A percentile compares a stretch with the other conserved stretches of the same genome.
Evolutionary conservation across 495 filamentous ascomycete genomes (phyloP).

Genomic region (Aspergillus hancockii): DNA sequence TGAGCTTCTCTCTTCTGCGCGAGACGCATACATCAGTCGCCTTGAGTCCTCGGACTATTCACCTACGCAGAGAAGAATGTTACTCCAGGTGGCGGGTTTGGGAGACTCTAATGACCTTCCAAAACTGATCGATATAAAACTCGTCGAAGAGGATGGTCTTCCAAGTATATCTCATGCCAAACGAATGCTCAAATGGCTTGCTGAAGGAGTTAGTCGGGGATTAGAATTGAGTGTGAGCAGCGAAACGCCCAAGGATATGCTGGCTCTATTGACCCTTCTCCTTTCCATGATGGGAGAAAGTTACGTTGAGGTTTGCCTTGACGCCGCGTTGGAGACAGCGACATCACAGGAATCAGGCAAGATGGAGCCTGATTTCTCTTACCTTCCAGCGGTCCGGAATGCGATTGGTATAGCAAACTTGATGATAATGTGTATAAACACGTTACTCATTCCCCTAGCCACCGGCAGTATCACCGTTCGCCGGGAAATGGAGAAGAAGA

Average conservation of each 20-base stretch:
- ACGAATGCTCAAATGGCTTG: constrained; percentile 96
- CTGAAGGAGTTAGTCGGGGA: constrained; percentile 90
- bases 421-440: constrained; percentile 86
- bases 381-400: constrained; percentile 73
- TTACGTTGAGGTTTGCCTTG: constrained; percentile 91
- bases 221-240: constrained; percentile 82
- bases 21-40: constrained; percentile 75
- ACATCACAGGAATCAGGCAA: constrained; percentile 74
- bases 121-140: constrained; percentile 71
- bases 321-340: constrained; percentile 77
- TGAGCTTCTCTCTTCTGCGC: constrained; percentile 77
- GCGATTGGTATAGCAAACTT: constrained; percentile 89
- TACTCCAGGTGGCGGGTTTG: constrained; percentile 79
- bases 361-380: constrained; percentile 83
- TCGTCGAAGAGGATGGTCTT: constrained; percentile 83
- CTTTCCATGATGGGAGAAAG: constrained; percentile 88
- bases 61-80: constrained; percentile 78
- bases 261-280: constrained; percentile 80
- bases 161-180: constrained; percentile 84
- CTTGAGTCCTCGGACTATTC: constrained; percentile 85
- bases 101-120: constrained; percentile 52
- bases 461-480: constrained; percentile 85
- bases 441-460: constrained; percentile 86
- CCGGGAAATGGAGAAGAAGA: constrained; percentile 85
- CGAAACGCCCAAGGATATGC: constrained; percentile 93